Percentiles rank a stretch among this genome's conserved stretches.
These are phyloP conservation scores for Saccharomyces mikatae DNA, from an alignment of 805 yeast genomes.

Conservation along the genomic window DNA sequence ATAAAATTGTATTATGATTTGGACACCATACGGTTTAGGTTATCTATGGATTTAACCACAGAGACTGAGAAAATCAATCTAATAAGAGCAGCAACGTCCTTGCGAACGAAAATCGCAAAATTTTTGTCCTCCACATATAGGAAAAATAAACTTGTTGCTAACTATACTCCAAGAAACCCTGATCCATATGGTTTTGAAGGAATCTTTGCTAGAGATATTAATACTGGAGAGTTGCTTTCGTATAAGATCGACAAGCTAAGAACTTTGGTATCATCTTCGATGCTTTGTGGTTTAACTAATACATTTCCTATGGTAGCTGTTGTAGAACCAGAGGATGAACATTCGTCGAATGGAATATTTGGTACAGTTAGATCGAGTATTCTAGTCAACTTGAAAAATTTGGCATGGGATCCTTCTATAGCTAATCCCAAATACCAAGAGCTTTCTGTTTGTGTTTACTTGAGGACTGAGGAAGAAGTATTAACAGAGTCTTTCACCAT, in stretches of 20 bases:
- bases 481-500: constrained; percentile 77
- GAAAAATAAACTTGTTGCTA: constrained; percentile 20
- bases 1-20: constrained; percentile 45
- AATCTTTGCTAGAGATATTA: constrained; percentile 54
- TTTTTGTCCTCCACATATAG: constrained; percentile 41
- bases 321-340: constrained; percentile 37
- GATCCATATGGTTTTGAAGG: constrained; percentile 63
- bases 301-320: constrained; percentile 49
- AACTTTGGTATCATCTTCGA: constrained; percentile 56
- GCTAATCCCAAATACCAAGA: constrained; percentile 58
- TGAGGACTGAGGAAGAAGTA: constrained; percentile 54
- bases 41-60: constrained; percentile 46
- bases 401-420: constrained; percentile 48
- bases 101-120: constrained; percentile 54
- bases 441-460: constrained; percentile 62
- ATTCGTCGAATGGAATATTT: constrained; percentile 8
- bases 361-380: constrained; percentile 42
- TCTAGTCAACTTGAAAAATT: constrained; percentile 68
- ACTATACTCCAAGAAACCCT: constrained; percentile 16
- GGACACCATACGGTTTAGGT: constrained; percentile 49
- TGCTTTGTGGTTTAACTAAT: constrained; percentile 63
- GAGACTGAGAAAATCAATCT: constrained; percentile 42
- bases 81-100: constrained; percentile 42
- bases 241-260: constrained; percentile 42
- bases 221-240: constrained; percentile 49